Conservation (phyloP, 2,329 filamentous ascomycete species). For the Plectosphaerella sp. region DNA sequence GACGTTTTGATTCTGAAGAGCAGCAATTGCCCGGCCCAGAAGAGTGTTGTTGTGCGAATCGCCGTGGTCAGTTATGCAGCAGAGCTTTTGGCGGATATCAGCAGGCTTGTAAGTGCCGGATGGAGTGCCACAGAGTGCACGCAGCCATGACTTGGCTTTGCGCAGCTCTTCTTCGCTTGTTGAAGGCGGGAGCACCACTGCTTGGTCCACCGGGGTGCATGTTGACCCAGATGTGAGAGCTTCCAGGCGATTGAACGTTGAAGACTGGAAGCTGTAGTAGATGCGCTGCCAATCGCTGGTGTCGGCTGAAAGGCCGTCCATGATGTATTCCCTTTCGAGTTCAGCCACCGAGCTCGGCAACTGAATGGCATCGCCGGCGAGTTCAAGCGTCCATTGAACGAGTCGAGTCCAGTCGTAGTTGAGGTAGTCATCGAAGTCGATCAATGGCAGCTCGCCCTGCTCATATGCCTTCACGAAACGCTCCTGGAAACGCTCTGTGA, state of each 20-base stretch:
- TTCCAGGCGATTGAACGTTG: slow-evolving; percentile 54
- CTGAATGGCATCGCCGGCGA: slow-evolving; percentile 30
- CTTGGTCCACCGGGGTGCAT: slow-evolving; percentile 24
- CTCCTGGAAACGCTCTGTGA: slow-evolving; percentile 61
- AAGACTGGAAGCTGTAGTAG: slow-evolving; percentile 50
- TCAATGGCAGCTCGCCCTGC: slow-evolving; percentile 50
- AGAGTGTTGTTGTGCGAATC: slow-evolving; percentile 35
- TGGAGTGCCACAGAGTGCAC: slow-evolving; percentile 52
- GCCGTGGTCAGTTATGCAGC: slow-evolving; percentile 38
- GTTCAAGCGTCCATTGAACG: slow-evolving; percentile 55
- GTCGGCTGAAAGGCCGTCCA: slow-evolving; percentile 28
- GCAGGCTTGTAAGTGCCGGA: slow-evolving; percentile 42
- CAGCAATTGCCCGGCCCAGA: slow-evolving; percentile 42
- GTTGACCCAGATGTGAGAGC: slow-evolving; percentile 45
- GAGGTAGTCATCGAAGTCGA: slow-evolving; percentile 60
- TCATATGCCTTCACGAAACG: slow-evolving; percentile 64
- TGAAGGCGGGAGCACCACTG: not conserved
- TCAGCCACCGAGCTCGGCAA: slow-evolving; percentile 42
- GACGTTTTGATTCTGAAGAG: slow-evolving; percentile 46
- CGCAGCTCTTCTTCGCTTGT: slow-evolving; percentile 16
- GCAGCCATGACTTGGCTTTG: slow-evolving; percentile 55
- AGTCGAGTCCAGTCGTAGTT: slow-evolving; percentile 66
- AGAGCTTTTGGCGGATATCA: slow-evolving; percentile 45
- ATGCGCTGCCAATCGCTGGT: slow-evolving; percentile 47
- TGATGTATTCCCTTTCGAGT: slow-evolving; percentile 37